phyloP scores from a whole-genome alignment of 345 rosid species.

The Pistacia integerrima region DNA sequence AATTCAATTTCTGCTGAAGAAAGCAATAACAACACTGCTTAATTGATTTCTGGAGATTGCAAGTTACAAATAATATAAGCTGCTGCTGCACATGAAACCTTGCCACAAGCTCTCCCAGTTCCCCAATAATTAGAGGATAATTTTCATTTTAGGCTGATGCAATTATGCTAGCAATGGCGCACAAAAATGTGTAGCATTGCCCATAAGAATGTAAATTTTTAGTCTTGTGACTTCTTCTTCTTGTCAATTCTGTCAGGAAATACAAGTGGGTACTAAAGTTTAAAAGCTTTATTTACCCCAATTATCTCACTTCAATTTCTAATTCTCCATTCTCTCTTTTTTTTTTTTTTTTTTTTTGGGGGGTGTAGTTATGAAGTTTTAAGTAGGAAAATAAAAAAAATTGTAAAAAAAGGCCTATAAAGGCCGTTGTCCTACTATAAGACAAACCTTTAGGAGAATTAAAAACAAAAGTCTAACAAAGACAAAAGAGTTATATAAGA shows the following conservation, averaged over 20 bases:
- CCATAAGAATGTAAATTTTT: neutral
- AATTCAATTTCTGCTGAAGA: constrained; percentile 25
- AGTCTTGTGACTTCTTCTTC: neutral
- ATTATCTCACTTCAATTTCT: too few species aligned
- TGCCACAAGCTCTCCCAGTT: constrained; percentile 45
- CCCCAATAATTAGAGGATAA: constrained; percentile 28
- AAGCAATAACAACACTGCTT: constrained; percentile 1
- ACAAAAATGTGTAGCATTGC: neutral
- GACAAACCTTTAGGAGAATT: too few species aligned
- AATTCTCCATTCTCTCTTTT: too few species aligned
- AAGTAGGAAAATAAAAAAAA: too few species aligned
- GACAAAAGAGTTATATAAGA: too few species aligned
- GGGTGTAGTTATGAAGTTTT: too few species aligned
- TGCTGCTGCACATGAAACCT: constrained; percentile 31
- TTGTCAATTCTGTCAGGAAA: neutral
- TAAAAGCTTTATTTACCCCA: too few species aligned
- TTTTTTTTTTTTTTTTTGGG: too few species aligned
- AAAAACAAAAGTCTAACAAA: too few species aligned
- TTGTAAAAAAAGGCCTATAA: too few species aligned
- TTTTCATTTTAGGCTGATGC: neutral
- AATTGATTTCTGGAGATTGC: constrained; percentile 47
- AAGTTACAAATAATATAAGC: constrained; percentile 43
- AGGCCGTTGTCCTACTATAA: too few species aligned
- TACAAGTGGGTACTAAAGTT: too few species aligned
- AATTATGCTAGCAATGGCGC: neutral